These are phyloP conservation scores for Diaporthe ilicicola DNA, from an alignment of 2,329 filamentous ascomycete species.

Conservation along the genomic window DNA sequence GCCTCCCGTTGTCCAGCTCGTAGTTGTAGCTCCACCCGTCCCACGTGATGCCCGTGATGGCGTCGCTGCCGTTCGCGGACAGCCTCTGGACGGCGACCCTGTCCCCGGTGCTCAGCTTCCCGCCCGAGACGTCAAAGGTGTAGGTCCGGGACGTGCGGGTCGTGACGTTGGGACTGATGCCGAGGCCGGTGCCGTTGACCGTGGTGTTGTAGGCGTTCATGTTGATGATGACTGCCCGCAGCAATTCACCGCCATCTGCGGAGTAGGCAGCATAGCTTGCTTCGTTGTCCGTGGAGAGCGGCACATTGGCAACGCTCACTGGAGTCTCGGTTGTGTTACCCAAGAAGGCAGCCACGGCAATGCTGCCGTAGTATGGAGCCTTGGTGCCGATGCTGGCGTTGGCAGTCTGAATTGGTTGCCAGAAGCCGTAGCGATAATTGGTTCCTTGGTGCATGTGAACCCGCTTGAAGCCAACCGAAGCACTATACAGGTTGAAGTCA, in stretches of 20 bases:
- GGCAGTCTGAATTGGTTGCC: conserved; percentile 66
- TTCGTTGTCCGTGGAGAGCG: conserved; percentile 49
- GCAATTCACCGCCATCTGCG: conserved; percentile 45
- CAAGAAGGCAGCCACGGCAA: conserved; percentile 65
- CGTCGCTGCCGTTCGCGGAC: conserved; percentile 69
- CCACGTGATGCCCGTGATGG: conserved; percentile 68
- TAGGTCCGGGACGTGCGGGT: conserved; percentile 49
- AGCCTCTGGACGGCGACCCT: conserved; percentile 51
- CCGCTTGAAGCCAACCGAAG: conserved; percentile 62
- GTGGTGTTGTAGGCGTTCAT: conserved; percentile 68
- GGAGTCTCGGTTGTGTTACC: conserved; percentile 47
- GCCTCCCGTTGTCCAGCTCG: conserved; percentile 62
- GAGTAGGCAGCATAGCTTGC: conserved; percentile 66
- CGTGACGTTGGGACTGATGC: conserved; percentile 36
- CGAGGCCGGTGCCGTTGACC: conserved; percentile 47
- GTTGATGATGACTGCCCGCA: conserved; percentile 64
- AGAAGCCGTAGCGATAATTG: conserved; percentile 67
- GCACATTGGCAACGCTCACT: conserved; percentile 58
- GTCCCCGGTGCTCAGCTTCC: conserved; percentile 44
- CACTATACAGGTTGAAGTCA: conserved; percentile 68
- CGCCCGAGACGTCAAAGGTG: conserved; percentile 48
- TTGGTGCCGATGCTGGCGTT: conserved; percentile 64
- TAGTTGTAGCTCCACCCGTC: conserved; percentile 70
- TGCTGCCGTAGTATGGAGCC: conserved; percentile 70
- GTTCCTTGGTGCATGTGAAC: conserved; percentile 73